Evolutionary conservation across 306 rosid species (phyloP), one percentile per base, ranked within the genome.

Genomic region (Arachis hypogaea): DNA sequence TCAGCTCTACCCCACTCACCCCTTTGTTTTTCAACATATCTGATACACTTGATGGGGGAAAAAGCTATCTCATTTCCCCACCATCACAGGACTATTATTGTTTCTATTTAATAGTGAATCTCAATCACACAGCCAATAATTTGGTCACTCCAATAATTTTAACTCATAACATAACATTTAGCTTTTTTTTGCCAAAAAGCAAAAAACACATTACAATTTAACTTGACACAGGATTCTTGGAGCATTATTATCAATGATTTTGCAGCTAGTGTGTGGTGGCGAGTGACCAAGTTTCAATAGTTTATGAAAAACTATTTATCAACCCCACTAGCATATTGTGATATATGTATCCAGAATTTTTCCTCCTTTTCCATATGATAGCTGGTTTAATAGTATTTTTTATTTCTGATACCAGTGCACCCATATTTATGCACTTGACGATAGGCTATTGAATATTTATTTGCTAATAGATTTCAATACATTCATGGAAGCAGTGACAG

Each of bases 401-500:
- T 22, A 49, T 52, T 58, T 11, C 60, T 75, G 18, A 28, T 67
- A 42, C 29, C 56, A 18, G 28, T 61, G 33, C 22, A 22, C 49
- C 41, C 41, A 18, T 50, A 36, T 66, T 51, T 76, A 62, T 68
- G 22, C 29, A 64, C 66, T 70, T 47, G 67, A 36, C 74, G 3
- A 55, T 59, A 41, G 42, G 55, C 42, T 30, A 67, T 67, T 51
- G 11, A 63, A 73, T 58, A 22, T 52, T 38, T 72, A 12, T 74
- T 84, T 75, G 87, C 83, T 75, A 33, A 33, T 33, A 33, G 38
- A 33, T 44, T 51, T 45, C 66, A 63, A 46, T 74, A 55, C 43
- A 74, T 71, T 77, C 50, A 74, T 74, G 72, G 78, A 63, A 70
- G 47, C 42, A 68, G 66, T 80, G 75, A 77, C 63, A 68, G 57